Conservation (phyloP, 768 basidiomycete species). For the Chiua virens region DNA sequence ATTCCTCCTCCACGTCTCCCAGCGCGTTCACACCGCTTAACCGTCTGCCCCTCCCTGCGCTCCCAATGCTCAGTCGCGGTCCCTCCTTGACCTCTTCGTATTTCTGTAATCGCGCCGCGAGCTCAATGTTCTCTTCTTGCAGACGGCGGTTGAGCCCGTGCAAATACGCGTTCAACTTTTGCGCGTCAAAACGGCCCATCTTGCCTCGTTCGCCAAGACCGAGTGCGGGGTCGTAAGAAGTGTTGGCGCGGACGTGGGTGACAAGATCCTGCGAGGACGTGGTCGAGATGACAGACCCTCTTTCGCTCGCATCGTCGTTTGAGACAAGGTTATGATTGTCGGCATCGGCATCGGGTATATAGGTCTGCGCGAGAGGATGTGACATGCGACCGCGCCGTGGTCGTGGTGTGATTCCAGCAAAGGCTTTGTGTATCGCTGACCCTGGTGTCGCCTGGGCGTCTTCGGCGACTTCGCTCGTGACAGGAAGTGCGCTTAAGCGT, state of each 20-base stretch:
- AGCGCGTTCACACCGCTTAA: constrained; percentile 53
- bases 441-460: constrained; percentile 32
- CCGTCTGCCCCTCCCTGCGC: constrained; percentile 41
- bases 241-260: constrained; percentile 74
- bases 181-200: constrained; percentile 78
- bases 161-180: constrained; percentile 82
- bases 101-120: constrained; percentile 53
- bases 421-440: constrained; percentile 46
- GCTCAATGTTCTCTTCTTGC: constrained; percentile 79
- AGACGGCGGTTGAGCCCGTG: constrained; percentile 81
- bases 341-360: constrained; percentile 35
- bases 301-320: constrained; percentile 50
- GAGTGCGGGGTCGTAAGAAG: constrained; percentile 84
- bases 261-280: constrained; percentile 89
- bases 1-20: constrained; percentile 65
- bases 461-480: constrained; percentile 38
- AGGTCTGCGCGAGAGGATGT: constrained; percentile 65
- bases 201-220: constrained; percentile 69
- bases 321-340: constrained; percentile 14
- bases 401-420: constrained; percentile 65
- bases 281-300: constrained; percentile 75
- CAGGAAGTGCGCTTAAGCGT: constrained; percentile 64
- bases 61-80: constrained; percentile 26
- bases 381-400: constrained; percentile 53
- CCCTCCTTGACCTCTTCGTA: constrained; percentile 48